Percentiles rank a stretch among this genome's conserved stretches.
Conservation (phyloP, 2,329 filamentous ascomycete species). For the Pyrenochaeta sp. region DNA sequence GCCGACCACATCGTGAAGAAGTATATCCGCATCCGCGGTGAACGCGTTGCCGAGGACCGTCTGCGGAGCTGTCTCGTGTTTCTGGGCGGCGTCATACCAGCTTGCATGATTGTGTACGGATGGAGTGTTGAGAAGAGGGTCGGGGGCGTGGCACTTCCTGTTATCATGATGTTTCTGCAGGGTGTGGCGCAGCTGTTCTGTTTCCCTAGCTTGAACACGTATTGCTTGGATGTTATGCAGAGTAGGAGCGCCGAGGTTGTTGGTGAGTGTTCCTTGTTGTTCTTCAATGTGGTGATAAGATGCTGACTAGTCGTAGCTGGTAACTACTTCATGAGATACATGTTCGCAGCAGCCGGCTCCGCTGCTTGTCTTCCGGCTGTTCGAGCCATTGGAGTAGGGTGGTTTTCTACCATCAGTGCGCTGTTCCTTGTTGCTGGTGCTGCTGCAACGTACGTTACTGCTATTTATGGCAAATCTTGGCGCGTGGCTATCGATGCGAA, state of each 20-base stretch:
- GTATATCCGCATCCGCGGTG: conserved; percentile 68
- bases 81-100: conserved; percentile 65
- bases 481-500: conserved; percentile 61
- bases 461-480: conserved; percentile 61
- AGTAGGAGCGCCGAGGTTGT: conserved; percentile 74
- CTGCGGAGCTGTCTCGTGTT: conserved; percentile 63
- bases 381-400: conserved; percentile 78
- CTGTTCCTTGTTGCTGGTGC: conserved; percentile 61
- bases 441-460: conserved; percentile 56
- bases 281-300: not conserved
- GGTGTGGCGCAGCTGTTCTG: conserved; percentile 78
- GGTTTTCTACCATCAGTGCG: conserved; percentile 77
- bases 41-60: conserved; percentile 72
- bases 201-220: conserved; percentile 78
- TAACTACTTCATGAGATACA: conserved; percentile 80
- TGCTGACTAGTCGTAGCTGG: conserved; percentile 59
- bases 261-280: conserved; percentile 33
- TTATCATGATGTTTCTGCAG: conserved; percentile 77
- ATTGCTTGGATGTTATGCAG: conserved; percentile 84
- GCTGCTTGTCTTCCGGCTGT: conserved; percentile 77
- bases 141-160: conserved; percentile 67
- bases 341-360: conserved; percentile 75
- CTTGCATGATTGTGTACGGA: conserved; percentile 72
- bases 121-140: conserved; percentile 66
- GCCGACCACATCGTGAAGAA: conserved; percentile 71